A percentile compares a stretch with the other conserved stretches of the same genome.
Evolutionary conservation across 176 grass and related monocot species (phyloP).

Genomic region (Carex cristatella): DNA sequence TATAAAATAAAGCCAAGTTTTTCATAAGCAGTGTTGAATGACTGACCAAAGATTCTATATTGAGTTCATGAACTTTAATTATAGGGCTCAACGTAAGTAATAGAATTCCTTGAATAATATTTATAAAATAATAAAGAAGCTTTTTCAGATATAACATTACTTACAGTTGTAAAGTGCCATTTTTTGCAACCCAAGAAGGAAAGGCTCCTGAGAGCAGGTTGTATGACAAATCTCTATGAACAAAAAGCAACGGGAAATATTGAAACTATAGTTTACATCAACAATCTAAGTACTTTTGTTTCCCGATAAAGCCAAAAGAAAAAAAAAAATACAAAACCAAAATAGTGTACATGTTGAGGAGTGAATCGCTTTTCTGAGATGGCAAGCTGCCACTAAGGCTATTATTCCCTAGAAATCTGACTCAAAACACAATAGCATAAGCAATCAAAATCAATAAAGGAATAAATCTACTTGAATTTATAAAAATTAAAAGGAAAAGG

Average conservation of each 20-base stretch:
- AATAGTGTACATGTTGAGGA: slow-evolving; percentile 47
- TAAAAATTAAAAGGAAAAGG: background rate
- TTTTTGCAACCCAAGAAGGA: slow-evolving; percentile 67
- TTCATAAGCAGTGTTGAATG: background rate
- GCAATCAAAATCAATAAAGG: background rate
- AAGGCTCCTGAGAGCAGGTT: slow-evolving; percentile 74
- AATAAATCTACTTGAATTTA: background rate
- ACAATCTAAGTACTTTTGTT: background rate
- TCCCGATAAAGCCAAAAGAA: background rate
- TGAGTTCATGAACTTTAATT: slow-evolving; percentile 17
- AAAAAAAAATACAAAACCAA: background rate
- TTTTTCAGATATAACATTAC: slow-evolving; percentile 20
- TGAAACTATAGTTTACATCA: background rate
- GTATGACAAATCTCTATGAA: slow-evolving; percentile 81
- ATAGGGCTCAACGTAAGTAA: background rate
- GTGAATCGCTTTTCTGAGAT: slow-evolving; percentile 32
- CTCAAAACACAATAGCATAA: background rate
- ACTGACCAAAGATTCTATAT: background rate
- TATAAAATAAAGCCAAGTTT: background rate
- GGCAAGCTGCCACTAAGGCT: slow-evolving; percentile 72
- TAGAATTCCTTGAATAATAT: background rate
- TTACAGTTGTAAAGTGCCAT: slow-evolving; percentile 52
- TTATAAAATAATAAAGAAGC: background rate
- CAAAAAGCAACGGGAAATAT: background rate
- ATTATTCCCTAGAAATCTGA: slow-evolving; percentile 93